Evolutionary conservation across 495 filamentous ascomycete genomes (phyloP).

Genomic region (Penicillium egyptiacum): DNA sequence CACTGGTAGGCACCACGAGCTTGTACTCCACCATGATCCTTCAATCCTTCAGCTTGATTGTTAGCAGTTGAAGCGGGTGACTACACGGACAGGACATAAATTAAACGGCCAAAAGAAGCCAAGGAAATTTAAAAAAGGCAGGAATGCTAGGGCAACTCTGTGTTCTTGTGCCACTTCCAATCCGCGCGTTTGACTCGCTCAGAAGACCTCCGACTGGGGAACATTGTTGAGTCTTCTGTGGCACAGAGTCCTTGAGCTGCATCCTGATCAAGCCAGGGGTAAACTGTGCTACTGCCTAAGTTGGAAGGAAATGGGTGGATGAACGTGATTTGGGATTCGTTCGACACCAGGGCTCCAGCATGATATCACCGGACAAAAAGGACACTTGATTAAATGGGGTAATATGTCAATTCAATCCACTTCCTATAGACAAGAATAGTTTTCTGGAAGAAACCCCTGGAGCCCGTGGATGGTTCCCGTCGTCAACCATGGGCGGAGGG

Average conservation of each 20-base stretch:
- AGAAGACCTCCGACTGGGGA: constrained; percentile 4
- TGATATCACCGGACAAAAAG: neutral
- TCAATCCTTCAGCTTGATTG: neutral
- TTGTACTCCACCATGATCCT: constrained; percentile 7
- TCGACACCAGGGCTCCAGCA: neutral
- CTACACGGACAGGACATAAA: constrained; percentile 12
- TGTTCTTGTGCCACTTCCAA: constrained; percentile 10
- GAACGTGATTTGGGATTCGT: neutral
- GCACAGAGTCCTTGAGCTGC: constrained; percentile 10
- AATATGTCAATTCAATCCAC: neutral
- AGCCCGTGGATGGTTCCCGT: neutral
- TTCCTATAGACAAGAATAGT: neutral
- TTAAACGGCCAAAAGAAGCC: constrained; percentile 24
- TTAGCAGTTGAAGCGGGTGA: constrained; percentile 4
- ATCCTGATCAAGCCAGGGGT: constrained; percentile 16
- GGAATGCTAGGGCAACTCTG: constrained; percentile 9
- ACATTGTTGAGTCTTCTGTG: constrained; percentile 5
- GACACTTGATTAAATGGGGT: neutral
- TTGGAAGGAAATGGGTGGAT: neutral
- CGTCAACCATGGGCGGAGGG: constrained; percentile 1
- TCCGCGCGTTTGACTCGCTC: constrained; percentile 6
- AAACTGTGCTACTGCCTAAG: constrained; percentile 4
- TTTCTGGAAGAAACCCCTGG: neutral
- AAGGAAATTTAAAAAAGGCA: neutral
- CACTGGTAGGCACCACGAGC: constrained; percentile 8